Conservation (phyloP, 2,329 filamentous ascomycete genomes). For the Magnaporthales sp. region DNA sequence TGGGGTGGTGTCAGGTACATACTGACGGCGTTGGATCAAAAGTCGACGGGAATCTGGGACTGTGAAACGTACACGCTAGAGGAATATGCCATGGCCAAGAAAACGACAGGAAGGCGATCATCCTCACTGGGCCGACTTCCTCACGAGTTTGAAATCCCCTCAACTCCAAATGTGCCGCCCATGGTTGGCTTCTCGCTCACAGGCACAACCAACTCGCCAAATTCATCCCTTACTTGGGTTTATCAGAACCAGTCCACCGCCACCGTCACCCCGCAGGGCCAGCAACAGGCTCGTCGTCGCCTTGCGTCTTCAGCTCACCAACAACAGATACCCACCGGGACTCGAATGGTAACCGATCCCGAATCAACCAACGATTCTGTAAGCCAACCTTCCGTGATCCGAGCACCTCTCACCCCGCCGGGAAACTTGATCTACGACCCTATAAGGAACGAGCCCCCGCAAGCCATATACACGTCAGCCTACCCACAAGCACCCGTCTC, state of each 20-base stretch:
- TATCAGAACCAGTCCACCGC: constrained; percentile 49
- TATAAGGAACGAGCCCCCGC: constrained; percentile 43
- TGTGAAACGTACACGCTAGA: constrained; percentile 60
- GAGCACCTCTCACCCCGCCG: constrained; percentile 34
- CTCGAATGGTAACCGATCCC: neutral
- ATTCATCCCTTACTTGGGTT: constrained; percentile 72
- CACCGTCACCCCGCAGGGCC: constrained; percentile 6
- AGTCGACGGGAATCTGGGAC: constrained; percentile 78
- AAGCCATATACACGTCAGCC: constrained; percentile 41
- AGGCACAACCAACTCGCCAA: constrained; percentile 77
- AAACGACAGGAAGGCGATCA: constrained; percentile 27
- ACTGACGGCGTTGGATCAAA: constrained; percentile 76
- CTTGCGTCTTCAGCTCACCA: neutral
- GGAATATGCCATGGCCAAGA: constrained; percentile 66
- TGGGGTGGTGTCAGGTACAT: constrained; percentile 88
- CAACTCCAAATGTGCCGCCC: constrained; percentile 40
- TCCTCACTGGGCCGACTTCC: constrained; percentile 35
- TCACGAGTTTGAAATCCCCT: constrained; percentile 30
- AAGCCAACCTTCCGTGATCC: constrained; percentile 17
- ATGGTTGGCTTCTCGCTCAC: constrained; percentile 78
- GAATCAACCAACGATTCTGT: neutral
- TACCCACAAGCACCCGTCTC: constrained; percentile 42
- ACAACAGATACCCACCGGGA: neutral
- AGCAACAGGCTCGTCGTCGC: neutral
- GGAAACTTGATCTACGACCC: constrained; percentile 54